Evolutionary conservation across 106 monocot genomes (phyloP).

Genomic region (Dendrobium nobile): DNA sequence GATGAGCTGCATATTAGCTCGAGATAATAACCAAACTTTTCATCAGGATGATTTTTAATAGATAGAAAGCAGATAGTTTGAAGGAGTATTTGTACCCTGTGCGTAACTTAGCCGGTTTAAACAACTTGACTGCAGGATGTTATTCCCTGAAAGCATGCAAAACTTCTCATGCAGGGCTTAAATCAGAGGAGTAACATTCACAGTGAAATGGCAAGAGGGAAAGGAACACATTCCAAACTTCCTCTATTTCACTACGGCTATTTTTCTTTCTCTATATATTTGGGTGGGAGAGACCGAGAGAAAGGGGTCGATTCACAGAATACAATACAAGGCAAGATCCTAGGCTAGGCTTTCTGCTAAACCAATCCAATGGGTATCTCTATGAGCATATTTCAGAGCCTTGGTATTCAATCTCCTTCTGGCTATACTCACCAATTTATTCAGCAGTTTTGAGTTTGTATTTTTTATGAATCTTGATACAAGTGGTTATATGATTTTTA

Average conservation of each 20-base stretch:
- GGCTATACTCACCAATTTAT: too few relatives aligned
- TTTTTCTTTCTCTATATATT: neutral
- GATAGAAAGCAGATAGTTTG: too few relatives aligned
- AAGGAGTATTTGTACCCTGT: too few relatives aligned
- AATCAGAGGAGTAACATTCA: too few relatives aligned
- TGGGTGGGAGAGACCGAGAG: neutral
- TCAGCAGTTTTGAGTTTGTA: too few relatives aligned
- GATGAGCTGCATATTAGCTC: too few relatives aligned
- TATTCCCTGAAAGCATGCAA: too few relatives aligned
- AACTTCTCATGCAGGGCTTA: too few relatives aligned
- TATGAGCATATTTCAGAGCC: conserved; percentile 12
- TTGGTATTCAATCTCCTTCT: conserved; percentile 4
- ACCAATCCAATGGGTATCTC: conserved; percentile 6
- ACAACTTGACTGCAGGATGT: too few relatives aligned
- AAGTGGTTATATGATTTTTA: neutral
- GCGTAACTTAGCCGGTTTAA: too few relatives aligned
- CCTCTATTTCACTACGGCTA: neutral
- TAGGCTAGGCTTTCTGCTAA: neutral
- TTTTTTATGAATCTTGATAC: neutral
- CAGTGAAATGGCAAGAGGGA: neutral
- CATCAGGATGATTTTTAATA: too few relatives aligned
- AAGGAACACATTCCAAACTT: conserved; percentile 14
- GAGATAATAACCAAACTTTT: too few relatives aligned
- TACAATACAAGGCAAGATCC: neutral
- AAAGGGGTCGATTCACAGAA: neutral